Percentiles rank a stretch among this genome's conserved stretches.
Evolutionary conservation across 2,329 filamentous ascomycete genomes (phyloP).

Genomic region (Lasiodiplodia theobromae): DNA sequence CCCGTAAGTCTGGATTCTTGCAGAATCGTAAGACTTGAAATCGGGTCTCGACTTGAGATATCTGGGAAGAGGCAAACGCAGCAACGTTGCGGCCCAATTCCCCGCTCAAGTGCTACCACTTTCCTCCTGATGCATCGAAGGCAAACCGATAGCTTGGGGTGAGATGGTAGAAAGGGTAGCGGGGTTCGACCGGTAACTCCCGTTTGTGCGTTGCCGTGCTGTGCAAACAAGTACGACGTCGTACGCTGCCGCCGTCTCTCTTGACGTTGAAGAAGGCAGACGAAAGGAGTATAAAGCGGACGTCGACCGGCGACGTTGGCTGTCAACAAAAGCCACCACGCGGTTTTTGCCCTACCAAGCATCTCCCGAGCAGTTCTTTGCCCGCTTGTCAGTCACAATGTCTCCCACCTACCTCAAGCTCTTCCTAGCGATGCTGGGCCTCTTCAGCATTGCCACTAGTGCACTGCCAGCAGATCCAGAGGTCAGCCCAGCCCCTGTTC

Average conservation of each 20-base stretch:
- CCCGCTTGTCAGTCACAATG: not conserved
- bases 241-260: not conserved
- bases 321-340: not conserved
- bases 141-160: not conserved
- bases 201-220: not conserved
- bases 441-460: not conserved
- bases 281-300: not conserved
- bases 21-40: not conserved
- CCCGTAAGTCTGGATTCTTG: not conserved
- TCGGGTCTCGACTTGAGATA: not conserved
- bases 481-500: not conserved
- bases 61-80: too few relatives aligned
- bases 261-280: not conserved
- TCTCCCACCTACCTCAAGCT: constrained; percentile 4
- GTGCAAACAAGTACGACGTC: not conserved
- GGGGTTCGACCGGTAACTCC: not conserved
- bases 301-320: not conserved
- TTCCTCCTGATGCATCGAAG: not conserved
- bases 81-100: too few relatives aligned
- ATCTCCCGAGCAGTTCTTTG: too few relatives aligned
- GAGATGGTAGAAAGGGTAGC: not conserved
- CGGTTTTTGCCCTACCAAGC: not conserved
- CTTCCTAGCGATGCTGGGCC: not conserved
- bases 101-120: too few relatives aligned
- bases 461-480: not conserved